A percentile compares a stretch with the other conserved stretches of the same genome.
phyloP scores from a whole-genome alignment of 164 flowering plant genomes.

The Macadamia integrifolia region DNA sequence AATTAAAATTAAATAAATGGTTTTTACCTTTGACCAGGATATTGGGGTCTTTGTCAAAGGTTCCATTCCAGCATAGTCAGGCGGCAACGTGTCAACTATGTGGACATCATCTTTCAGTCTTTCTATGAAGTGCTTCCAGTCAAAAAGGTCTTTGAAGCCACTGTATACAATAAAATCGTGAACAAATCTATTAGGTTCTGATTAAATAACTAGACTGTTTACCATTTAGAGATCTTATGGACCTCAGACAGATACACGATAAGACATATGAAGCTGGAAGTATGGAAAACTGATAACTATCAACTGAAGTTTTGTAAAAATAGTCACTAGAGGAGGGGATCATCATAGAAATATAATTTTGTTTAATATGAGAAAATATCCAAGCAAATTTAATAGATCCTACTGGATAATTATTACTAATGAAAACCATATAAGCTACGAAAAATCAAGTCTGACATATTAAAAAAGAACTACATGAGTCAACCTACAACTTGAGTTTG shows the following conservation, averaged over 20 bases:
- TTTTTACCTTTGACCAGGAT: constrained; percentile 14
- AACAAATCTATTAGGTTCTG: background rate
- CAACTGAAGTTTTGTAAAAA: no score
- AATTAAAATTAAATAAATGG: background rate
- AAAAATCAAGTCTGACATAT: no score
- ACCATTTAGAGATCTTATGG: background rate
- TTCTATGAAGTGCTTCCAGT: constrained; percentile 17
- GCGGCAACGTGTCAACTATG: constrained; percentile 12
- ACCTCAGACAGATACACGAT: background rate
- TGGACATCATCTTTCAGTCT: constrained; percentile 13
- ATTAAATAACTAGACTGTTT: background rate
- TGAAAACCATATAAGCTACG: no score
- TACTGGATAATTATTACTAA: no score
- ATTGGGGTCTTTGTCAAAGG: constrained; percentile 8
- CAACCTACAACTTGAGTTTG: no score
- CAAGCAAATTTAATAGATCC: no score
- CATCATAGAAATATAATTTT: no score
- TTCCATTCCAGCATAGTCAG: background rate
- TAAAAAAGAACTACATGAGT: no score
- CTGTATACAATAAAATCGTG: constrained; percentile 1
- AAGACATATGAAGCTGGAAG: background rate
- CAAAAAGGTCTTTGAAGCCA: constrained; percentile 15
- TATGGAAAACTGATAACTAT: background rate
- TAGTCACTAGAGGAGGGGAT: no score
- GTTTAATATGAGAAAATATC: no score